Evolutionary conservation across 352 stramenopile genomes (phyloP).

Genomic region (Globisporangium barbulae): DNA sequence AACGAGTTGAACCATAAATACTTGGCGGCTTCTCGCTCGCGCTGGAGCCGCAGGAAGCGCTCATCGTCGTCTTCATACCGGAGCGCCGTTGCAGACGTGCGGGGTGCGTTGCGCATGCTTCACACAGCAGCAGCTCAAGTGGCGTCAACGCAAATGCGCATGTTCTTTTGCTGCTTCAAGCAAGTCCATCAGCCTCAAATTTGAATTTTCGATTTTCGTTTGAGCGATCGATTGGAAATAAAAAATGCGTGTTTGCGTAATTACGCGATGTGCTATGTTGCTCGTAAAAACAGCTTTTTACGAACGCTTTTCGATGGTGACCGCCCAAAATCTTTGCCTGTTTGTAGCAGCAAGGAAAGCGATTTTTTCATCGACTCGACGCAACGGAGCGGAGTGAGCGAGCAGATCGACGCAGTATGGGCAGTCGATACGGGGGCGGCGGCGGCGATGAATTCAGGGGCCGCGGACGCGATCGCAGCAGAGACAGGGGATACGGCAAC

Average conservation of each 20-base stretch:
- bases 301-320: constrained; percentile 15
- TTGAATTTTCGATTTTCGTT: constrained; percentile 16
- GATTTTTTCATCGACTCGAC: constrained; percentile 7
- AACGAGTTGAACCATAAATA: constrained; percentile 72
- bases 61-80: constrained; percentile 26
- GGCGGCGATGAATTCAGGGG: constrained; percentile 59
- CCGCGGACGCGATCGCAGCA: constrained; percentile 64
- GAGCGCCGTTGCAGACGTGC: constrained; percentile 1
- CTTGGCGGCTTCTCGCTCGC: constrained; percentile 17
- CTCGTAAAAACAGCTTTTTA: constrained; percentile 11
- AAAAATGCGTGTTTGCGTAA: constrained; percentile 3
- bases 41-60: constrained; percentile 15
- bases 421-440: constrained; percentile 63
- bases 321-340: constrained; percentile 10
- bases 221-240: not conserved
- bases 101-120: constrained; percentile 9
- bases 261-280: not conserved
- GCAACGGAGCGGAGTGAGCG: not conserved
- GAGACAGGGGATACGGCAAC: constrained; percentile 48
- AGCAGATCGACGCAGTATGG: constrained; percentile 22
- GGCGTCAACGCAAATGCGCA: constrained; percentile 1
- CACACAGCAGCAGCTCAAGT: not conserved
- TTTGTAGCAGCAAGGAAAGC: not conserved
- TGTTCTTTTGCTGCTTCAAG: constrained; percentile 13
- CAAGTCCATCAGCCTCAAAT: not conserved